Evolutionary conservation across 2,329 filamentous ascomycete genomes (phyloP).

Genomic region (Exophiala aquamarina): DNA sequence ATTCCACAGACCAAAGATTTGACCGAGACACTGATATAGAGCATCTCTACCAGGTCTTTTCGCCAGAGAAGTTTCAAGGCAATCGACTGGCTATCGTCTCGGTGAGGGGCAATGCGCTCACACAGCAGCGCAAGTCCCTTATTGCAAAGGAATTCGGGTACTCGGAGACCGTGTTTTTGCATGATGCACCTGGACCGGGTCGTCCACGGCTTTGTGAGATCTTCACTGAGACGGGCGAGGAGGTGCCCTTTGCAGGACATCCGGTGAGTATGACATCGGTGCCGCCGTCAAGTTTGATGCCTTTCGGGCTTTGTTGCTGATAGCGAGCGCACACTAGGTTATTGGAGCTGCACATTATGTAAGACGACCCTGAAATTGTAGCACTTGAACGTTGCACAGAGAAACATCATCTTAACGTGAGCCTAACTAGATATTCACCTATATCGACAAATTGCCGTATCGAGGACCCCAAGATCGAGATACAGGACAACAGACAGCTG

Average conservation of each 20-base stretch:
- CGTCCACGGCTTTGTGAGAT: conserved; percentile 56
- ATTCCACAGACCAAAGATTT: too few relatives aligned
- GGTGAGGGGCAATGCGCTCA: conserved; percentile 47
- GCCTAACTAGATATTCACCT: conserved; percentile 12
- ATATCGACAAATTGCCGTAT: conserved; percentile 15
- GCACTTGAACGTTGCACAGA: not conserved
- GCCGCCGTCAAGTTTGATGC: too few relatives aligned
- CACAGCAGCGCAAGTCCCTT: conserved; percentile 55
- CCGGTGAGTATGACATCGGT: conserved; percentile 45
- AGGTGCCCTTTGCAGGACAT: conserved; percentile 64
- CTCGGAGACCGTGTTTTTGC: conserved; percentile 64
- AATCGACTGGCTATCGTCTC: conserved; percentile 63
- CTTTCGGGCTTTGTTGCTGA: too few relatives aligned
- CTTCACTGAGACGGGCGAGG: conserved; percentile 51
- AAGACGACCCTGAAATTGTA: conserved; percentile 1
- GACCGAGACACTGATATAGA: not conserved
- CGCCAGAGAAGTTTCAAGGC: conserved; percentile 48
- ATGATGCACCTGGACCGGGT: conserved; percentile 42
- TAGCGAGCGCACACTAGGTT: conserved; percentile 33
- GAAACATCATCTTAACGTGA: not conserved
- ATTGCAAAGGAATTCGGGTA: conserved; percentile 65
- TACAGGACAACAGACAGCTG: conserved; percentile 24
- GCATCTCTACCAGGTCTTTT: conserved; percentile 43
- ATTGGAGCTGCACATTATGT: conserved; percentile 58
- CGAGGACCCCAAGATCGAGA: conserved; percentile 17